Conservation (phyloP, 331 rosid genomes). For the Prunus yedoensis region DNA sequence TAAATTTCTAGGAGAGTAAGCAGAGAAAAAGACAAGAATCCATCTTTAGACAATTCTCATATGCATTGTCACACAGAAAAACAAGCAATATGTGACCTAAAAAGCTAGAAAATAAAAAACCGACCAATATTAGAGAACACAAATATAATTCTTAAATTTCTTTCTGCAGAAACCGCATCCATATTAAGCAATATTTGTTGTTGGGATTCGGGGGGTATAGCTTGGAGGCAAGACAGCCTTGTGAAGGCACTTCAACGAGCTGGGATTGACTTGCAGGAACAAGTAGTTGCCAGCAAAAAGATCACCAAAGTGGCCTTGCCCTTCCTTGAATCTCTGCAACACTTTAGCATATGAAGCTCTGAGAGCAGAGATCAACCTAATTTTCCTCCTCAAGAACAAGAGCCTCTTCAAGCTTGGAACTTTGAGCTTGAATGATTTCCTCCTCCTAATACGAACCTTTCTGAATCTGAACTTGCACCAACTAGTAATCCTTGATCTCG, state of each 20-base stretch:
- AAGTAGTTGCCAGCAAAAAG: constrained; percentile 93
- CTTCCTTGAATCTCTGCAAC: constrained; percentile 60
- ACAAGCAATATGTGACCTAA: too few species aligned
- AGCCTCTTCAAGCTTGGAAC: constrained; percentile 60
- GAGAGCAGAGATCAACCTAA: constrained; percentile 41
- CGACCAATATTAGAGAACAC: too few species aligned
- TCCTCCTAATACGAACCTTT: constrained; percentile 40
- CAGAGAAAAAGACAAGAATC: not conserved
- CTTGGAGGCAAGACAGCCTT: constrained; percentile 25
- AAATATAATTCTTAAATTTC: not conserved
- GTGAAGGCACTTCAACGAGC: constrained; percentile 45
- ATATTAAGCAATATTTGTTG: not conserved
- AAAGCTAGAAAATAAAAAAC: too few species aligned
- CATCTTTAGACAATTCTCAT: too few species aligned
- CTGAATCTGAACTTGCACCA: constrained; percentile 16
- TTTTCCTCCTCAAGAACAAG: constrained; percentile 56
- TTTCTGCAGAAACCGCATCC: not conserved
- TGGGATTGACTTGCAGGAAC: constrained; percentile 77
- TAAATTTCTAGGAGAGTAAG: too few species aligned
- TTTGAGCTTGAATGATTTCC: constrained; percentile 54
- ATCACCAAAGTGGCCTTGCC: constrained; percentile 72
- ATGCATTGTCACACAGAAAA: too few species aligned
- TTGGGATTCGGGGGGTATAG: constrained; percentile 21
- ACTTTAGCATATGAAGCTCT: constrained; percentile 47
- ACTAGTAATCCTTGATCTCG: constrained; percentile 12